These are phyloP conservation scores for Eremochloa ophiuroides DNA, from an alignment of 176 grass and related monocot species.

Conservation along the genomic window DNA sequence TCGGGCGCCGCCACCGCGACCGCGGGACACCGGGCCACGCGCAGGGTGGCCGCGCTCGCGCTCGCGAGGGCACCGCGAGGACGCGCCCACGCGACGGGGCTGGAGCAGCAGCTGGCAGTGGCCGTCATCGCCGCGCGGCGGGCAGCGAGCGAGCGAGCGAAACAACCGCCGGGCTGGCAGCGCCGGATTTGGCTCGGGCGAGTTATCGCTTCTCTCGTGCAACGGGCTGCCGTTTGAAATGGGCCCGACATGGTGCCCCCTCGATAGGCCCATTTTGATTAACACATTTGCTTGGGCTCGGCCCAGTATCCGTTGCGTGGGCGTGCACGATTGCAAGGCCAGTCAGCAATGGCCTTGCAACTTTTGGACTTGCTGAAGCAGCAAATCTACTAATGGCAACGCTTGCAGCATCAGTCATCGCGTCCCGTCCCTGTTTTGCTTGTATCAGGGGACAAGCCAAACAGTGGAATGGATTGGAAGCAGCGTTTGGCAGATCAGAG, in stretches of 20 bases:
- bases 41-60: neutral
- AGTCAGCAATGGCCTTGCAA: neutral
- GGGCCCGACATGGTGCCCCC: neutral
- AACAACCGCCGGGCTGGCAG: neutral
- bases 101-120: neutral
- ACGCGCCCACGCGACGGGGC: neutral
- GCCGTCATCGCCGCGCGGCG: conserved; percentile 24
- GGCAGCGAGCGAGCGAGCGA: neutral
- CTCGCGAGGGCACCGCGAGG: neutral
- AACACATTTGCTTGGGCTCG: neutral
- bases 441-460: neutral
- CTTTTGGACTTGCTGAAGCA: no score
- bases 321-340: neutral
- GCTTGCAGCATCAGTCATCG: conserved; percentile 42
- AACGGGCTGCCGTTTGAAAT: neutral
- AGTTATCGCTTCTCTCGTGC: conserved; percentile 12
- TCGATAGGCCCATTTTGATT: neutral
- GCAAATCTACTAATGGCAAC: conserved; percentile 1
- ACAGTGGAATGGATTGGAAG: no score
- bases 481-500: neutral
- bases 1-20: neutral
- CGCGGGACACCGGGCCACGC: neutral
- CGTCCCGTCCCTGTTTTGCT: neutral
- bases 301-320: neutral
- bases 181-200: neutral